A percentile compares a stretch with the other conserved stretches of the same genome.
These are phyloP conservation scores for Croton laevigatus DNA, from an alignment of 441 rosid species.

Conservation along the genomic window DNA sequence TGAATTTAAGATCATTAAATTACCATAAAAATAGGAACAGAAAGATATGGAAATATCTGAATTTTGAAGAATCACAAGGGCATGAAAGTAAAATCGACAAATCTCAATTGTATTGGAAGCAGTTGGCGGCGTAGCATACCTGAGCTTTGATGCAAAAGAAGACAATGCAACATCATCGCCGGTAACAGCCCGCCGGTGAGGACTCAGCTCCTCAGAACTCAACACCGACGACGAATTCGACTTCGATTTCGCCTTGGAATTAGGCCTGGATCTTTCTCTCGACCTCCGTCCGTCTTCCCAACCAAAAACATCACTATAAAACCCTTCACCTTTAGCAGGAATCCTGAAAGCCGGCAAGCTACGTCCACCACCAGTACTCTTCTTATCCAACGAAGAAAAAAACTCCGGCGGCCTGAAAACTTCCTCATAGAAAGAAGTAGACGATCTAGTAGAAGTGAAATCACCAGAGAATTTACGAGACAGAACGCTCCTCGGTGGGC, in stretches of 20 bases:
- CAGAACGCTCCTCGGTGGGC: conserved; percentile 70
- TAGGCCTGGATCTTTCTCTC: conserved; percentile 50
- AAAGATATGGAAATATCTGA: not conserved
- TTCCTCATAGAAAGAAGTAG: conserved; percentile 60
- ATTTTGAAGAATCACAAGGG: not conserved
- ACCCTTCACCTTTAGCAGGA: conserved; percentile 52
- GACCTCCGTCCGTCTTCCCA: conserved; percentile 38
- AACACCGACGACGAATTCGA: conserved; percentile 71
- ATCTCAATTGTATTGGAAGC: not conserved
- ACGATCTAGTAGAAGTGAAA: conserved; percentile 32
- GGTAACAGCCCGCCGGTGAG: conserved; percentile 44
- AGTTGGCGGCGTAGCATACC: conserved; percentile 33
- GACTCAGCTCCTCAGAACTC: conserved; percentile 81
- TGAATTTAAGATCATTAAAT: not conserved
- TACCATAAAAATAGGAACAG: no score
- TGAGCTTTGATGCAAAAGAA: conserved; percentile 76
- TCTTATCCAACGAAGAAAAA: conserved; percentile 20
- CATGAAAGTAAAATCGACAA: conserved; percentile 10
- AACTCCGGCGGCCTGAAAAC: conserved; percentile 49
- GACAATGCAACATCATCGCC: conserved; percentile 63
- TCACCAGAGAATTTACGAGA: conserved; percentile 62
- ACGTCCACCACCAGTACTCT: conserved; percentile 28
- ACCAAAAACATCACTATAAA: conserved; percentile 69
- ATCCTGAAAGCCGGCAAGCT: conserved; percentile 67
- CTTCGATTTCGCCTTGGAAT: conserved; percentile 50